Percentiles rank a stretch among this genome's conserved stretches.
phyloP scores from a whole-genome alignment of 2,329 filamentous ascomycete genomes.

The Colletotrichum sp. region DNA sequence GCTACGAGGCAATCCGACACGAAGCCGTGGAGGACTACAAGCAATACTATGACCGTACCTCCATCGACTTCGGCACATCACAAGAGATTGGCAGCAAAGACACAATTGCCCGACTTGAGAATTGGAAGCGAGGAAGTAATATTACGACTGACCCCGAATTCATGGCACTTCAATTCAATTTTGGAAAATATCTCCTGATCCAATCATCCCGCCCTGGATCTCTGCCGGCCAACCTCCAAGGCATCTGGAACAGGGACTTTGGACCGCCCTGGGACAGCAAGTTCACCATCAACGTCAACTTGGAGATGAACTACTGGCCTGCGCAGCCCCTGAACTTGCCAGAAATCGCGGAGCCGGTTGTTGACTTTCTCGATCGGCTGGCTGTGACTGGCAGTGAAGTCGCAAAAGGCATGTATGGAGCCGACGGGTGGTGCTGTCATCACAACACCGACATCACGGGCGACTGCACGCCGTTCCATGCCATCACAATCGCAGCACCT shows the following conservation, averaged over 20 bases:
- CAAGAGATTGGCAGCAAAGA: slow-evolving; percentile 6
- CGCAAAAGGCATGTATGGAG: slow-evolving; percentile 38
- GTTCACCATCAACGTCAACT: slow-evolving; percentile 57
- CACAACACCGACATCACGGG: slow-evolving; percentile 43
- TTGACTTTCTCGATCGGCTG: slow-evolving; percentile 41
- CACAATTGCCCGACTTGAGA: not conserved
- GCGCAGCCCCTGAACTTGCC: slow-evolving; percentile 28
- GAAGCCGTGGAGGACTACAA: slow-evolving; percentile 14
- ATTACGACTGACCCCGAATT: slow-evolving; percentile 24
- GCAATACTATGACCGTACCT: slow-evolving; percentile 12
- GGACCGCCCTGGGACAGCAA: slow-evolving; percentile 51
- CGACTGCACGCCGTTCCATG: slow-evolving; percentile 1
- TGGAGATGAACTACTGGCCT: slow-evolving; percentile 60
- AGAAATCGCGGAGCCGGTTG: slow-evolving; percentile 41
- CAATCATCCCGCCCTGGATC: slow-evolving; percentile 28
- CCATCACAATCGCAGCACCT: slow-evolving; percentile 8
- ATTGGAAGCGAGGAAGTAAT: not conserved
- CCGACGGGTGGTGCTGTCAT: slow-evolving; percentile 37
- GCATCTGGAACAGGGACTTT: slow-evolving; percentile 48
- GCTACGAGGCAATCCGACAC: not conserved
- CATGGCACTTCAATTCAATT: slow-evolving; percentile 34
- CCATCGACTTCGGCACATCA: slow-evolving; percentile 20
- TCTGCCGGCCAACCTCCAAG: slow-evolving; percentile 43
- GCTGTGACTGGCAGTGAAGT: slow-evolving; percentile 34
- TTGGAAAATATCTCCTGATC: slow-evolving; percentile 39